Conservation (phyloP, 176 grass and related monocot species). For the Triticum aestivum region IWGSC_CS_RefSeq_v2.1 NC_057814.1:41154289-41154788, state of each 20-base stretch:
- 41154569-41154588: conserved; percentile 45
- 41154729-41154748: too few species aligned
- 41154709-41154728: too few species aligned
- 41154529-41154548: conserved; percentile 31
- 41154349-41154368: neutral
- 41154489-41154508: conserved; percentile 52
- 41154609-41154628: neutral
- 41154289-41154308: conserved; percentile 7
- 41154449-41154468: conserved; percentile 56
- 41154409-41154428: conserved; percentile 49
- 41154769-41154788: too few species aligned
- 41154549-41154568: conserved; percentile 67
- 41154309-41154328: conserved; percentile 64
- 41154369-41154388: conserved; percentile 11
- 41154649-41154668: neutral
- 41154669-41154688: too few species aligned
- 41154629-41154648: neutral
- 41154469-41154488: conserved; percentile 63
- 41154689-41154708: too few species aligned
- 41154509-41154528: conserved; percentile 50
- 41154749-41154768: too few species aligned
- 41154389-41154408: conserved; percentile 30
- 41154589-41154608: conserved; percentile 38
- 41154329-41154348: conserved; percentile 46
- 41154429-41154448: conserved; percentile 47